Evolutionary conservation across 352 stramenopile genomes (phyloP).

Genomic region (Phytophthora hybrid): DNA sequence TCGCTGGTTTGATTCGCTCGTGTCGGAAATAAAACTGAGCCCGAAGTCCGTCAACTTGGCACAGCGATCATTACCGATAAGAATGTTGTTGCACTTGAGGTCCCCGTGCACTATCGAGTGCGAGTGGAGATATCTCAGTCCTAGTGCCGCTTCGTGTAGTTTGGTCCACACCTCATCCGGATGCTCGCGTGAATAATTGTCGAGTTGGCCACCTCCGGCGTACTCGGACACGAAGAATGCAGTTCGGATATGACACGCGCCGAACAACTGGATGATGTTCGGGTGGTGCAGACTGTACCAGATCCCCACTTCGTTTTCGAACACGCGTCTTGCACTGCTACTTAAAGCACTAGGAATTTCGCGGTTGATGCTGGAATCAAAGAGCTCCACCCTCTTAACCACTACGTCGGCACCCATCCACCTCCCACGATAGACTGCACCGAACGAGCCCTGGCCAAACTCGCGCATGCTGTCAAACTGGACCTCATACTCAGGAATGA

Average conservation of each 20-base stretch:
- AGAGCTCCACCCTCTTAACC: neutral
- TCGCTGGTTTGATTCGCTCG: neutral
- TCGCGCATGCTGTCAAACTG: neutral
- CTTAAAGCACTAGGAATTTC: neutral
- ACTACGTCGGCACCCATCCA: neutral
- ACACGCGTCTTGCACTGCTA: neutral
- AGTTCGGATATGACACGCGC: conserved; percentile 1
- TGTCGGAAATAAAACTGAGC: neutral
- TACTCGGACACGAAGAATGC: conserved; percentile 29
- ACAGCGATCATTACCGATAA: conserved; percentile 4
- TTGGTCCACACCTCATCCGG: conserved; percentile 19
- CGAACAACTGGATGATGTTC: conserved; percentile 14
- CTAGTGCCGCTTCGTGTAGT: conserved; percentile 39
- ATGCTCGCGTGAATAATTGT: conserved; percentile 6
- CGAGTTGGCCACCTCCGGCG: conserved; percentile 8
- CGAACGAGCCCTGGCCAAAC: neutral
- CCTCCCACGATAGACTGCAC: neutral
- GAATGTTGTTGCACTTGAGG: conserved; percentile 13
- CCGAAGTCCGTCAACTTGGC: neutral
- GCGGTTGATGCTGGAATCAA: neutral
- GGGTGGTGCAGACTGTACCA: conserved; percentile 24
- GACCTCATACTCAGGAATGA: neutral
- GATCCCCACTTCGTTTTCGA: conserved; percentile 16
- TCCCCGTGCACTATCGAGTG: conserved; percentile 50
- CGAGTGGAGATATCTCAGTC: conserved; percentile 58